Base-by-base conservation (phyloP, 2,329 filamentous ascomycete genomes). In the Paramyrothecium sp. region DNA sequence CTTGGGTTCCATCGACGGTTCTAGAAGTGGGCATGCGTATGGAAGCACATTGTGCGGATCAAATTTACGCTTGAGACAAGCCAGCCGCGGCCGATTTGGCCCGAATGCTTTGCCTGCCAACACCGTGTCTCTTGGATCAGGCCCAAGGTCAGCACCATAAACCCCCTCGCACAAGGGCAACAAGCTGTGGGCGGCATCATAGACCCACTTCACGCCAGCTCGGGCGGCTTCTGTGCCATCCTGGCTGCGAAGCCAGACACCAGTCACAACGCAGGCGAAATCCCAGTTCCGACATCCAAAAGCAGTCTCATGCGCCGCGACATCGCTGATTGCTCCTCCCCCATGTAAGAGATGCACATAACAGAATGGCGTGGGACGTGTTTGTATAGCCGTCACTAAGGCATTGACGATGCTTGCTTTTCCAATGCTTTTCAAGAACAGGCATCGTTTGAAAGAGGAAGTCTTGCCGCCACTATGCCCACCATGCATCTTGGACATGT, bases 241-340 rank as follows among this genome's bases (percentile, higher is more conserved):
- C 67, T 82, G 66, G 11, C 81, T 73, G 17, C 83, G 80, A 2
- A 75, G 73, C 85, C 85, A 89, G 57, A 87, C 79, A 23, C 82
- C 85, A 5, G 85, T 88, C 47, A 89, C 65, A 4, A 88, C 82
- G 62, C 85, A 89, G 50, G 85, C 85, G 71, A 81, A 88, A 33
- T 83, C 76, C 85, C 85, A 89, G 66, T 84, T 77, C 69, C 85
- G 81, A 72, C 81, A 86, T 49, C 86, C 84, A 55, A 89, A 88
- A 54, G 85, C 84, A 57, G 80, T 83, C 23, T 74, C 75, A 60
- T 79, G 69, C 5, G 70, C 60, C 2, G 70, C 63, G 17, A 81
- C 61, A 23, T 85, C 73, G 49, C 62, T n/a, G 47, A 84, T 67
- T 0, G 78, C 79, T 60, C 79, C 81, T 7, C 84, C 83, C 19